Conservation (phyloP, 148 eudicot species). For the Diospyros kaki region DNA sequence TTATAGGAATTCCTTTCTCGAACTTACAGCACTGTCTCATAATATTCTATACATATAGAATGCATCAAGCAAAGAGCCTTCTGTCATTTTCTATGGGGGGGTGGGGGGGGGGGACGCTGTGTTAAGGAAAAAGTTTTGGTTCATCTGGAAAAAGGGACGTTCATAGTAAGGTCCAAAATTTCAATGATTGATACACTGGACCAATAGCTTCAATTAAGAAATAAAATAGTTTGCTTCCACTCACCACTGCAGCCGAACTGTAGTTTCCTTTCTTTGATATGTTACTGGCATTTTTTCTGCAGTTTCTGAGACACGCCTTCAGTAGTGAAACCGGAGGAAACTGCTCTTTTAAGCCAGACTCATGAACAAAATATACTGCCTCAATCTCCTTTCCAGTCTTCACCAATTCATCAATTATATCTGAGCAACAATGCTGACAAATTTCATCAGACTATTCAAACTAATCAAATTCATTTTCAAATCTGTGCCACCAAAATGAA, state of each 20-base stretch:
- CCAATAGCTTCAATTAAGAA: not conserved
- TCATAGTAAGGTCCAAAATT: conserved; percentile 3
- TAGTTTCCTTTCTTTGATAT: conserved; percentile 14
- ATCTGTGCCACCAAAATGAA: not conserved
- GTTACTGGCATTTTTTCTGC: conserved; percentile 14
- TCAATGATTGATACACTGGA: not conserved
- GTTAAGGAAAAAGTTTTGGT: too few relatives aligned
- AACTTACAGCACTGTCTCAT: not conserved
- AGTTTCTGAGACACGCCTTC: conserved; percentile 30
- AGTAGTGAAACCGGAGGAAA: conserved; percentile 46
- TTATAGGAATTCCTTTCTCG: not conserved
- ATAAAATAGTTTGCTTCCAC: not conserved
- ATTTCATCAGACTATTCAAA: not conserved
- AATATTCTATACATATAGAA: not conserved
- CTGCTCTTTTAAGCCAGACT: conserved; percentile 44
- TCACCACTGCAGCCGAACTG: conserved; percentile 11
- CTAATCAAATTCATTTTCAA: not conserved
- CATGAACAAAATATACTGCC: conserved; percentile 48
- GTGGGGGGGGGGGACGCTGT: not conserved
- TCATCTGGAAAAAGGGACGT: not conserved
- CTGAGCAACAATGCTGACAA: not conserved
- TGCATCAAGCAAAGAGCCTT: not conserved
- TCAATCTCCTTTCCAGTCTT: conserved; percentile 46
- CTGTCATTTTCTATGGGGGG: not conserved
- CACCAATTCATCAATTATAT: conserved; percentile 14